A percentile compares a stretch with the other conserved stretches of the same genome.
Evolutionary conservation across 257 asterid species (phyloP).

Genomic region (Przewalskia tangutica): DNA sequence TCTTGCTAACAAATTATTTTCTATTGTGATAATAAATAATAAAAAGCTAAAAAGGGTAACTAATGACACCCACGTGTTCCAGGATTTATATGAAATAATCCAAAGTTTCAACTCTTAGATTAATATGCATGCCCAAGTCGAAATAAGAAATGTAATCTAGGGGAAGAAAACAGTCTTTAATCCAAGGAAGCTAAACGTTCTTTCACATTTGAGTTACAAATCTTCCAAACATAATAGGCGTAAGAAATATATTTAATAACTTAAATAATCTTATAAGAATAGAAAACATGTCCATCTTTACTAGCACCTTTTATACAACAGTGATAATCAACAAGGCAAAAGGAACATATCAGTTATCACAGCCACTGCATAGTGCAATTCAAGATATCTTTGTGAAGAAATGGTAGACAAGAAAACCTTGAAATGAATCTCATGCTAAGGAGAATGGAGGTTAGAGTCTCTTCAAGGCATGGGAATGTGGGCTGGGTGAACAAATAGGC

Average conservation of each 20-base stretch:
- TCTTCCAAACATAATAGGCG: not conserved
- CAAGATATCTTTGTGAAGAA: not conserved
- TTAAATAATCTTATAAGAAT: not conserved
- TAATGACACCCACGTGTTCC: not conserved
- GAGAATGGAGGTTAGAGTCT: not conserved
- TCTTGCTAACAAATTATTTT: not conserved
- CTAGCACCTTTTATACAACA: not conserved
- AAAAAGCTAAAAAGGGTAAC: not conserved
- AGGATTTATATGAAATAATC: not conserved
- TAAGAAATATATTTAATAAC: not conserved
- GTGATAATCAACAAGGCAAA: not conserved
- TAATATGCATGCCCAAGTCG: not conserved
- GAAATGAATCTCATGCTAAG: not conserved
- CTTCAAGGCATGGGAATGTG: not conserved
- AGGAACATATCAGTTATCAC: constrained; percentile 23
- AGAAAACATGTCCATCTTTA: not conserved
- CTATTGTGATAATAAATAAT: not conserved
- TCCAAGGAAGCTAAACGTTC: not conserved
- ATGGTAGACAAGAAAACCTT: not conserved
- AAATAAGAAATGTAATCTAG: not conserved
- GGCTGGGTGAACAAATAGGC: not conserved
- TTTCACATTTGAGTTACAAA: not conserved
- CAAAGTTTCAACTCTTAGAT: not conserved
- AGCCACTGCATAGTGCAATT: not conserved
- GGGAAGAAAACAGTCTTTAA: not conserved